phyloP scores from a whole-genome alignment of 1,284 basidiomycete genomes.

The Neonothopanus nambi region DNA sequence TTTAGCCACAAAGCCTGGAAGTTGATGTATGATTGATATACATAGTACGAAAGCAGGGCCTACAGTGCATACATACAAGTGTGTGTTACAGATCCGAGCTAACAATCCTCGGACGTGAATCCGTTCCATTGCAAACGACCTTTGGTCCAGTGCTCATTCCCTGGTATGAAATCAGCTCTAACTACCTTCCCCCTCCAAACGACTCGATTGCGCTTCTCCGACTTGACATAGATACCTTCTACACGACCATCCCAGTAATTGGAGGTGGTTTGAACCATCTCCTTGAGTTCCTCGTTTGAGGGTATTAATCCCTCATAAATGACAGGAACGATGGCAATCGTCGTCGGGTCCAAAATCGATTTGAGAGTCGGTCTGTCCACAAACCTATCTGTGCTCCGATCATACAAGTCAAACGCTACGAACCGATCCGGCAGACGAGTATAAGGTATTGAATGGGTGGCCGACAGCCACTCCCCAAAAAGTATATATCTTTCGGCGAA shows the following conservation, averaged over 20 bases:
- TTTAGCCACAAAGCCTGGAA: too few species aligned
- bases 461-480: constrained; percentile 65
- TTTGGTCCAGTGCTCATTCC: constrained; percentile 64
- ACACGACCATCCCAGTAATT: constrained; percentile 50
- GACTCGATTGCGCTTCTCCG: constrained; percentile 44
- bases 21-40: too few species aligned
- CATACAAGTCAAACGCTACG: constrained; percentile 62
- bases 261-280: constrained; percentile 46
- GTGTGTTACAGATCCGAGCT: too few species aligned
- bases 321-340: constrained; percentile 45
- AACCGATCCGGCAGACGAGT: constrained; percentile 52
- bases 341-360: constrained; percentile 36
- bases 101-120: constrained; percentile 12
- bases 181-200: constrained; percentile 56
- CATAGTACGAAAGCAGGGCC: too few species aligned
- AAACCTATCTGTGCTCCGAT: constrained; percentile 46
- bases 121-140: constrained; percentile 45
- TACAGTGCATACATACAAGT: too few species aligned
- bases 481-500: constrained; percentile 60
- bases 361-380: constrained; percentile 38
- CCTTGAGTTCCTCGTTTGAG: constrained; percentile 36
- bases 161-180: constrained; percentile 61
- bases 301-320: constrained; percentile 43
- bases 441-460: constrained; percentile 62
- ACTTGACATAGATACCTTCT: constrained; percentile 62